These are phyloP conservation scores for Piromyces finnis DNA, from an alignment of 192 early-diverging fungal genomes.

Conservation along the genomic window DNA sequence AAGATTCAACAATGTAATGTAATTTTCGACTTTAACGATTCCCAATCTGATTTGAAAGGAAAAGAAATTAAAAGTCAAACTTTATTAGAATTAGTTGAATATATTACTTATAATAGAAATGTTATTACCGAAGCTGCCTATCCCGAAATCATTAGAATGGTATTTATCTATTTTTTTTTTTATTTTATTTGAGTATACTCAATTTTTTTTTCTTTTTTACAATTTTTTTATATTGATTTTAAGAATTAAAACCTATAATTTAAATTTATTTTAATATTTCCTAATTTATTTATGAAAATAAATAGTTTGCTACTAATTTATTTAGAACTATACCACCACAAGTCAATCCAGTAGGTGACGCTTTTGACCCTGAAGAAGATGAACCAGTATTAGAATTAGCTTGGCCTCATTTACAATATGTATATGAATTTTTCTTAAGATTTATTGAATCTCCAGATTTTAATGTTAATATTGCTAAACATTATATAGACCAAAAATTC, in stretches of 20 bases:
- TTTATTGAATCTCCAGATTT: constrained; percentile 98
- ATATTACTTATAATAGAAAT: constrained; percentile 72
- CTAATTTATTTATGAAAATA: background rate
- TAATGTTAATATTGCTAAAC: constrained; percentile 87
- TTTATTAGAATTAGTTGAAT: constrained; percentile 81
- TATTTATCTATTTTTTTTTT: constrained; percentile 7
- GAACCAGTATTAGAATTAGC: constrained; percentile 91
- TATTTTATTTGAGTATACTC: no score
- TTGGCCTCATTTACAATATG: constrained; percentile 96
- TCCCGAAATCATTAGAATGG: constrained; percentile 87
- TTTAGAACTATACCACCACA: constrained; percentile 94
- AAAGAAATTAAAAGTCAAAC: constrained; percentile 93
- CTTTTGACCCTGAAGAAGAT: constrained; percentile 98
- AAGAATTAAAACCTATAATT: no score
- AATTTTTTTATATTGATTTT: no score
- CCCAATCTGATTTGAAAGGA: constrained; percentile 66
- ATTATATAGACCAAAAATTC: constrained; percentile 92
- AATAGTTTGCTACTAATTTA: constrained; percentile 80
- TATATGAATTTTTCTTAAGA: constrained; percentile 95
- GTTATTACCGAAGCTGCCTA: constrained; percentile 81
- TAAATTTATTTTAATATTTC: no score
- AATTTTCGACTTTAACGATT: constrained; percentile 91
- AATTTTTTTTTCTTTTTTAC: no score
- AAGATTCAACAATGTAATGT: constrained; percentile 84
- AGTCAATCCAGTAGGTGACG: constrained; percentile 84